Evolutionary conservation across 306 rosid genomes (phyloP).

Genomic region (Oxytropis ochrocephala): DNA sequence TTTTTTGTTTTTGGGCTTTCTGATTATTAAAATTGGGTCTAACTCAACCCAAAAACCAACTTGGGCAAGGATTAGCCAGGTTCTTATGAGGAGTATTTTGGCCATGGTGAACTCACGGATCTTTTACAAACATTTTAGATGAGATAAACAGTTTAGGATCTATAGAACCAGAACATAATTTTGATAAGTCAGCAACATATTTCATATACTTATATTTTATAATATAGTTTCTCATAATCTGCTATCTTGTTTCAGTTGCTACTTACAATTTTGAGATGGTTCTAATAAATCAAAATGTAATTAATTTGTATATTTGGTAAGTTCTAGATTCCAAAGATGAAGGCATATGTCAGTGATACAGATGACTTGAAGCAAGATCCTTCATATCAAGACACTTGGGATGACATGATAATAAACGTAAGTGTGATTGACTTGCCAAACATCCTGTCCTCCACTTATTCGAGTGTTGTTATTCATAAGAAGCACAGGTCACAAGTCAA

Average conservation of each 20-base stretch:
- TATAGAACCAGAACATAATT: not conserved
- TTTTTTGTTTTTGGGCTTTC: not conserved
- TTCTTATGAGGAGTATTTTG: not conserved
- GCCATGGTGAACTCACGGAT: not conserved
- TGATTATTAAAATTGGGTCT: not conserved
- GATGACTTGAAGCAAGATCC: conserved; percentile 93
- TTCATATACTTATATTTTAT: not conserved
- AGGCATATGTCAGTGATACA: conserved; percentile 93
- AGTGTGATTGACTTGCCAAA: conserved; percentile 31
- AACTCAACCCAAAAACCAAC: not conserved
- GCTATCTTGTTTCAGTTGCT: not conserved
- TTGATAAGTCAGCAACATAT: not conserved
- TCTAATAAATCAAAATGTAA: conserved; percentile 34
- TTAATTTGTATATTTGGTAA: conserved; percentile 62
- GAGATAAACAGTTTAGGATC: not conserved
- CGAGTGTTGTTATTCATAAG: conserved; percentile 3
- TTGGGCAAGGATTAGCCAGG: not conserved
- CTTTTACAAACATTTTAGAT: not conserved
- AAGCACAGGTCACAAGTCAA: not conserved
- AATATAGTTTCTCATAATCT: not conserved
- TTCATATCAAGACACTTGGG: conserved; percentile 94
- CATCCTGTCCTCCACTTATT: not conserved
- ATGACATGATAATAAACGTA: conserved; percentile 90
- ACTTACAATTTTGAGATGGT: conserved; percentile 14
- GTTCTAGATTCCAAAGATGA: conserved; percentile 99